Evolutionary conservation across 176 grass and related monocot species (phyloP), one percentile per base, ranked within the genome.

Genomic region (Tuctoria greenei): DNA sequence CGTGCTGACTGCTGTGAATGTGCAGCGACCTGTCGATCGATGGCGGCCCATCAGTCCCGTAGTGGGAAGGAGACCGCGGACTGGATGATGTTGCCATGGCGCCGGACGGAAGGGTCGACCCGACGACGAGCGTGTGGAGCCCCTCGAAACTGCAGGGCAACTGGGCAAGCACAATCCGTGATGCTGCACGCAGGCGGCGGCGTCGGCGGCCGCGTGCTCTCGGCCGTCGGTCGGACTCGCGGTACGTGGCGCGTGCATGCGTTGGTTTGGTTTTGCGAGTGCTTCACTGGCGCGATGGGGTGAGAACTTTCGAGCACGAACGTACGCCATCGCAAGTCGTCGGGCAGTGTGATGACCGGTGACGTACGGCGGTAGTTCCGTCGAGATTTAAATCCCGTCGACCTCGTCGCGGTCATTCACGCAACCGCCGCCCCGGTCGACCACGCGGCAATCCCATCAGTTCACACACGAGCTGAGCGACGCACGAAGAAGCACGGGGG

Each of bases 381-480:
- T 62, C 54, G 20, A 3, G 47, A 42, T 28, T 61, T 61, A 61
- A 61, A 25, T 37, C 26, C 50, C 66, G 66, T 70, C 77, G 41
- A 38, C 41, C 54, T 61, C 77, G 51, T 58, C 24, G 26, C 54
- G 64, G 59, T 50, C 40, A 4, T 39, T 8, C 73, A 69, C 42
- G 71, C 71, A 57, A 72, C 50, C 47, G 45, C 45, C 25, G 21
- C 8, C 43, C 2, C 3, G 5, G 18, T 34, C 18, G 18, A 50
- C 69, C 46, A 52, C 68, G 27, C 2, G 15, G 13, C 43, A 4
- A 23, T 52, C 45, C 25, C 76, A 7, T 35, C 52, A 1, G 15
- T 80, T 71, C 67, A 80, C 77, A 57, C 54, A 8, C 67, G 71
- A 52, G 21, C n/a, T n/a, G n/a, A n/a, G n/a, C 65, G 11, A 1